Evolutionary conservation across 2,329 filamentous ascomycete genomes (phyloP), one percentile per base, ranked within the genome.

Genomic region (Exophiala oligosperma): DNA sequence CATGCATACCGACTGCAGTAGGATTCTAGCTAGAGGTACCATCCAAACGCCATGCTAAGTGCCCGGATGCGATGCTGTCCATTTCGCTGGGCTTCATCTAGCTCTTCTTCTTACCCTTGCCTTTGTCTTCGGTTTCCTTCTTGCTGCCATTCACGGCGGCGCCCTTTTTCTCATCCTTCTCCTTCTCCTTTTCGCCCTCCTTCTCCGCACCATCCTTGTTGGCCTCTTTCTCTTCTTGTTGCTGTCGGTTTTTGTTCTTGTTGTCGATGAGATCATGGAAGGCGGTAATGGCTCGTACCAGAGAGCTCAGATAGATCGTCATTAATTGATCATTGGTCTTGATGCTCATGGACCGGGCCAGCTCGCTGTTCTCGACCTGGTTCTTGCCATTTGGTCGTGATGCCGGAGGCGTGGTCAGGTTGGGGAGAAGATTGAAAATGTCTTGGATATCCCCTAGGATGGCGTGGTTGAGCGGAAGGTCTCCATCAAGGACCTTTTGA

Each of bases 241-340:
- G 91, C 77, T 97, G 92, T 74, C 93, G 85, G 78, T 99, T 99
- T 80, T 97, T 93, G 67, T 97, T 97, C 84, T 99, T 99, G 81
- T 99, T 99, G 81, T 99, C 94, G 66, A 99, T 99, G 67, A 99
- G 79, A 73, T 99, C 94, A 75, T 99, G 94, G 87, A 97, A 99
- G 6, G 94, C 94, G 11, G 94, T 97, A 71, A 99, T 99, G 57
- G 94, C 94, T 61, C 94, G 85, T 76, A 99, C 97, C 79, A 97
- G 79, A 79, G 91, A 96, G 78, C 91, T 96, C 54, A 99, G 82
- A 76, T 99, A 99, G 74, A 99, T 97, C 52, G 92, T 87, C 90
- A 99, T 97, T 65, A 99, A 84, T 79, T 99, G 94, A 74, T 99
- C 94, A 72, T 99, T 99, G 59, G 93, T 97, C 85, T 99, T 99